Percentiles rank a stretch among this genome's conserved stretches.
These are phyloP conservation scores for Leucosporidium scottii DNA, from an alignment of 768 basidiomycete genomes.

Conservation along the genomic window DNA sequence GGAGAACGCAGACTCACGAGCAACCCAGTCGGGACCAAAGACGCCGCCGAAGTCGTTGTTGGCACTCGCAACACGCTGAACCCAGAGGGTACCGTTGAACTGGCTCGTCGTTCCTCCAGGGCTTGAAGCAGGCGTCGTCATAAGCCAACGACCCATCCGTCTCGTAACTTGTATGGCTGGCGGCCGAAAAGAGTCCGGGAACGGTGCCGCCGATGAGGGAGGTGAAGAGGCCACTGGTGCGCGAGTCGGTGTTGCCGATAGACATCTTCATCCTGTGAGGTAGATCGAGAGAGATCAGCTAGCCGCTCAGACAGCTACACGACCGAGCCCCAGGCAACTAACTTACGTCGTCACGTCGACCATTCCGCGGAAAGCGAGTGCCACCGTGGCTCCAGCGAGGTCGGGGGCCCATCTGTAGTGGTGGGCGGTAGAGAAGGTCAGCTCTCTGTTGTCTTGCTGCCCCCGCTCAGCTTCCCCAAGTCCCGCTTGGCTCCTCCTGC, in stretches of 20 bases:
- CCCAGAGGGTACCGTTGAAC: background rate
- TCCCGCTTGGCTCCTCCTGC: too few species aligned
- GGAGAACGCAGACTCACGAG: background rate
- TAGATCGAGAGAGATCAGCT: background rate
- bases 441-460: too few species aligned
- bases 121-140: background rate
- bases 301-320: too few species aligned
- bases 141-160: background rate
- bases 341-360: background rate
- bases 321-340: background rate
- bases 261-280: background rate
- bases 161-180: background rate
- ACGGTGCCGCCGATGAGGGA: background rate
- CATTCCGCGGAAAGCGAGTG: background rate
- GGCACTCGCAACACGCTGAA: background rate
- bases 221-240: background rate
- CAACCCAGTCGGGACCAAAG: background rate
- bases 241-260: conserved; percentile 1
- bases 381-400: background rate
- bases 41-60: background rate
- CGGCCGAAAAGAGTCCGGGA: background rate
- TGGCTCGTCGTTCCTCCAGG: background rate
- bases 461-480: too few species aligned
- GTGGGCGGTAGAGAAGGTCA: too few species aligned
- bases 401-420: background rate